Conservation (phyloP, 2,329 filamentous ascomycete genomes). For the Monilinia fructicola region DNA sequence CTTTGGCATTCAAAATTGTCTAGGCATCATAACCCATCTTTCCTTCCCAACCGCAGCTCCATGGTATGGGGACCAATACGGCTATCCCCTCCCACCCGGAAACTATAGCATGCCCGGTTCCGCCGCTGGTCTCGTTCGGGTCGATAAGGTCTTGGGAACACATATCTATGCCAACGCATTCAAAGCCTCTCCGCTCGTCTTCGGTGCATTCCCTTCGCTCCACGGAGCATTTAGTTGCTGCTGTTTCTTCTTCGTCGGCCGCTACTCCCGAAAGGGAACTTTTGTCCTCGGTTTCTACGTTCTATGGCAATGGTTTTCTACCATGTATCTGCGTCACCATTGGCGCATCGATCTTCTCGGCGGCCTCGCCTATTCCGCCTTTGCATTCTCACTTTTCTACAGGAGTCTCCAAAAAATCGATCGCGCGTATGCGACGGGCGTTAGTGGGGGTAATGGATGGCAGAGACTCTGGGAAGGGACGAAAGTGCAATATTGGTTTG, state of each 20-base stretch:
- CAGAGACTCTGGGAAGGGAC: constrained; percentile 36
- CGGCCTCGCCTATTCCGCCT: constrained; percentile 73
- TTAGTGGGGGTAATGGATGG: constrained; percentile 37
- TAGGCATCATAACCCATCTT: constrained; percentile 83
- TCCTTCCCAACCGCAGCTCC: constrained; percentile 89
- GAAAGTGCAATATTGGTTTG: constrained; percentile 33
- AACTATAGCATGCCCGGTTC: constrained; percentile 89
- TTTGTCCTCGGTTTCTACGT: constrained; percentile 72
- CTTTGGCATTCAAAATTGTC: constrained; percentile 89
- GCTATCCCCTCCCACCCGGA: constrained; percentile 69
- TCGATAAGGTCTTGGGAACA: constrained; percentile 82
- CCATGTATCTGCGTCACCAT: constrained; percentile 95
- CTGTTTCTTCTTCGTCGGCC: constrained; percentile 72
- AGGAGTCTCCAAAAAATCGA: constrained; percentile 35
- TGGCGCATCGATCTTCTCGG: constrained; percentile 89
- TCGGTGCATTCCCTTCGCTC: constrained; percentile 88
- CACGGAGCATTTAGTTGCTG: constrained; percentile 94
- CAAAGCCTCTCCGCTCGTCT: constrained; percentile 83
- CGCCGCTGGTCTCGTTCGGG: constrained; percentile 81
- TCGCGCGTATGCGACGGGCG: constrained; percentile 34
- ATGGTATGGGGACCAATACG: constrained; percentile 93
- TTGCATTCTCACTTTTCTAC: constrained; percentile 62
- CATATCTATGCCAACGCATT: constrained; percentile 92
- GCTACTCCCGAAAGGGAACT: constrained; percentile 54
- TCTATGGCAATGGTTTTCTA: constrained; percentile 94